Base-by-base conservation (phyloP, 2,329 filamentous ascomycete species). In the Berkeleyomyces basicola region DNA sequence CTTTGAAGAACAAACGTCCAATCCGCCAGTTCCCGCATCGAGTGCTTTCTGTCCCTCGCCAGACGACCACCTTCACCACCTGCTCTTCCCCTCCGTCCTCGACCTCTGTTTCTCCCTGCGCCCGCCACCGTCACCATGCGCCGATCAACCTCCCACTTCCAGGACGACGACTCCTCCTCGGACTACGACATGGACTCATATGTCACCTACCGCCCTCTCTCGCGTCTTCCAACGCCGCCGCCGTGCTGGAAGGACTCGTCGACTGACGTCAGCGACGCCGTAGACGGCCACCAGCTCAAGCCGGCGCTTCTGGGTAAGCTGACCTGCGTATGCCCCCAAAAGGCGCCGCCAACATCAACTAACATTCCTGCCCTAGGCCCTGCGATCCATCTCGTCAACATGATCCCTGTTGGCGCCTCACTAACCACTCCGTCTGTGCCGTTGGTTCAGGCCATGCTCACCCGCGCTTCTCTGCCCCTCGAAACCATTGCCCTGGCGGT, bases 201-300 rank as follows among this genome's bases (percentile, higher is more conserved):
- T 71, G 83, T 84, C 68, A 84, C 82, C 66, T 87, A 86, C 72
- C 79, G 82, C 58, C 84, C 84, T 7, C 76, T 87, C 60, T 86
- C 83, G 39, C 85, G 83, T 70, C 77, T 87, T 31, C 84, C 84
- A 31, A 87, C 84, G 61, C 84, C 84, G 66, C 84, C 84, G 53
- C 78, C 78, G 9, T 84, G 81, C 53, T 78, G 77, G 59, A 73
- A 72, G 64, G 74, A 69, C 65, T 75, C 75, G 16, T 75, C 75
- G 49, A 73, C 73, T 36, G 68, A 66, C 16, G 64, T 61, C 49
- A 66, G 64, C 58, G 58, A 62, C 40, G 61, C 58, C 59, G 75
- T 78, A 60, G 75, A 78, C 68, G 75, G 73, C 64, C 77, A 78
- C 66, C 70, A 72, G 59, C 70, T 76, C 64, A 75, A 74, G 68